Base-by-base conservation (phyloP, 2,329 filamentous ascomycete genomes). In the Xylariaceae sp. region DNA sequence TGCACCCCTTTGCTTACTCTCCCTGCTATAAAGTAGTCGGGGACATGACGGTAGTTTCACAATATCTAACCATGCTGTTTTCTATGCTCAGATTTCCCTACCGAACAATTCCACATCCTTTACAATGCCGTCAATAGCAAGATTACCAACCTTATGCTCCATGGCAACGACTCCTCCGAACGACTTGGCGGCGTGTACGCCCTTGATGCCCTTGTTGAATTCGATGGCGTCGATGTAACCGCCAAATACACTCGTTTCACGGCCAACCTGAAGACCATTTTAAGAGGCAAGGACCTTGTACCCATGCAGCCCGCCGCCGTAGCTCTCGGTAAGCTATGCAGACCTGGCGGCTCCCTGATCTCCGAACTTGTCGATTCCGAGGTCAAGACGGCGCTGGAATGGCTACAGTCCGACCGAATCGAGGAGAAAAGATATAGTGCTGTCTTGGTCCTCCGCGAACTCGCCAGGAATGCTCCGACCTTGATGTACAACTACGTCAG, bases 321-420 rank as follows among this genome's bases (percentile, higher is more conserved):
- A 52, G 90, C 91, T 3, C 74, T 98, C 19, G 93, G 93, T 34
- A 87, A 90, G 61, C 77, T 98, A 45, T 95, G 91, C 47, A 84
- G 88, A 52, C 93, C 93, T 0, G 93, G 93, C 48, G 93, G 93
- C 45, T 90, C 93, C 24, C 74, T 97, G 49, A 95, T 95, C 34
- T 94, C 91, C 7, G 91, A 97, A 64, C 73, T 98, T 41, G 93
- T 98, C 43, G 93, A 98, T 61, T 91, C 89, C 41, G 91, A 98
- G 66, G 90, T 97, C 47, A 94, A 96, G 64, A 93, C 89, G 15
- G 90, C 94, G 2, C 74, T 98, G 40, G 93, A 98, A 68, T 97
- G 90, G 87, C 79, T 98, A 43, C 91, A 97, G 61, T 90, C 90
- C 37, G 94, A 97, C 62, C 81, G 91, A 51, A 83, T 95, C 54